A percentile compares a stretch with the other conserved stretches of the same genome.
Evolutionary conservation across 257 asterid genomes (phyloP).

Genomic region (Cordia subcordata): DNA sequence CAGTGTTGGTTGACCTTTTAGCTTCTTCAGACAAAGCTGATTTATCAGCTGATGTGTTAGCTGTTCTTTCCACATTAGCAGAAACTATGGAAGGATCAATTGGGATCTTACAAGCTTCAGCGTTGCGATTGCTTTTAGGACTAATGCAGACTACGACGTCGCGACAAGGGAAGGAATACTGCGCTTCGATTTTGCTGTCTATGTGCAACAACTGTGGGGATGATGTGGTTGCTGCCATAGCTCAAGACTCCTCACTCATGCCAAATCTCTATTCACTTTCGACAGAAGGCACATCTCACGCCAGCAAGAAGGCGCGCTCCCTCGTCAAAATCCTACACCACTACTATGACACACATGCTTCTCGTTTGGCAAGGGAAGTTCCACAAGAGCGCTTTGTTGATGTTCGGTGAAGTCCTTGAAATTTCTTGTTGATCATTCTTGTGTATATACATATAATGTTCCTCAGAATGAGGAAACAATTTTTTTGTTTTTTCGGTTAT

Average conservation of each 20-base stretch:
- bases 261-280: slow-evolving; percentile 39
- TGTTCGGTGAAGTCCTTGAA: too few relatives aligned
- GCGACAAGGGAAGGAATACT: slow-evolving; percentile 51
- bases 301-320: slow-evolving; percentile 48
- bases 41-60: slow-evolving; percentile 44
- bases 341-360: too few relatives aligned
- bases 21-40: slow-evolving; percentile 42
- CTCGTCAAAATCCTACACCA: slow-evolving; percentile 55
- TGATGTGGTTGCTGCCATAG: slow-evolving; percentile 38
- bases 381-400: too few relatives aligned
- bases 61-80: slow-evolving; percentile 51
- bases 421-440: too few relatives aligned
- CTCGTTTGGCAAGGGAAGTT: too few relatives aligned
- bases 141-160: slow-evolving; percentile 28
- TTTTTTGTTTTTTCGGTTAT: too few relatives aligned
- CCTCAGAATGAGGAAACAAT: too few relatives aligned
- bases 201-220: slow-evolving; percentile 56
- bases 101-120: slow-evolving; percentile 31
- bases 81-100: slow-evolving; percentile 45
- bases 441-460: too few relatives aligned
- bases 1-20: slow-evolving; percentile 28
- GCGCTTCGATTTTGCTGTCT: slow-evolving; percentile 50
- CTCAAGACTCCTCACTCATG: slow-evolving; percentile 49
- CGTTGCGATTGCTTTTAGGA: slow-evolving; percentile 20
- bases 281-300: slow-evolving; percentile 56